Percentiles rank a stretch among this genome's conserved stretches.
These are phyloP conservation scores for Dryadomyces sulphureus DNA, from an alignment of 2,329 filamentous ascomycete species.

Conservation along the genomic window DNA sequence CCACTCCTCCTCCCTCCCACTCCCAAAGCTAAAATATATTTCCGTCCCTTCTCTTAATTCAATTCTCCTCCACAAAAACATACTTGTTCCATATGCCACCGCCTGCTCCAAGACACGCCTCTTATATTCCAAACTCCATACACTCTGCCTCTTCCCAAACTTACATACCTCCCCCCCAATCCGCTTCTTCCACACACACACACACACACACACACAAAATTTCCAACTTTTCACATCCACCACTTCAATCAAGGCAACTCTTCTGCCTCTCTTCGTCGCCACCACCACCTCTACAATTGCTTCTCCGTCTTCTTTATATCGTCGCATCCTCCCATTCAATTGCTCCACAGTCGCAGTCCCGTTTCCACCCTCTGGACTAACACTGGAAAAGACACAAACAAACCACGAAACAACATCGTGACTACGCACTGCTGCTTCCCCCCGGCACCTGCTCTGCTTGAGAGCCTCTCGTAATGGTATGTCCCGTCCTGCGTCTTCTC, in stretches of 20 bases:
- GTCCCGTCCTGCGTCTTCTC: not conserved
- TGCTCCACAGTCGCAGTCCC: not conserved
- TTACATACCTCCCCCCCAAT: not conserved
- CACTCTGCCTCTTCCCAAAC: not conserved
- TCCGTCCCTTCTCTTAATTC: conserved; percentile 1
- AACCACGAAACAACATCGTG: not conserved
- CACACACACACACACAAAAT: not conserved
- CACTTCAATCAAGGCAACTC: not conserved
- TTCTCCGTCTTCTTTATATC: not conserved
- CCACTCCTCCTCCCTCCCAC: conserved; percentile 6
- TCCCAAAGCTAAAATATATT: not conserved
- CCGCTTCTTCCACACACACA: not conserved
- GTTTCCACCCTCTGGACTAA: not conserved
- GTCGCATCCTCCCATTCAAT: conserved; percentile 3
- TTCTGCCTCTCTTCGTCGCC: not conserved
- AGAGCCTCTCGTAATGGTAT: conserved; percentile 2
- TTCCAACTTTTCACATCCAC: conserved; percentile 1
- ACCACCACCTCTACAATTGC: not conserved
- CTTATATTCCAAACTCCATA: not conserved
- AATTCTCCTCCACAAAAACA: conserved; percentile 8
- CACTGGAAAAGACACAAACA: not conserved
- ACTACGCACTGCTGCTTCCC: not conserved
- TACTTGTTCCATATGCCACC: conserved; percentile 5
- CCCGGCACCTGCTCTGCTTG: not conserved
- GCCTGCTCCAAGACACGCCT: conserved; percentile 1